Conservation (phyloP, 371 early-diverging fungal species). For the Rhizopus sp. region DNA sequence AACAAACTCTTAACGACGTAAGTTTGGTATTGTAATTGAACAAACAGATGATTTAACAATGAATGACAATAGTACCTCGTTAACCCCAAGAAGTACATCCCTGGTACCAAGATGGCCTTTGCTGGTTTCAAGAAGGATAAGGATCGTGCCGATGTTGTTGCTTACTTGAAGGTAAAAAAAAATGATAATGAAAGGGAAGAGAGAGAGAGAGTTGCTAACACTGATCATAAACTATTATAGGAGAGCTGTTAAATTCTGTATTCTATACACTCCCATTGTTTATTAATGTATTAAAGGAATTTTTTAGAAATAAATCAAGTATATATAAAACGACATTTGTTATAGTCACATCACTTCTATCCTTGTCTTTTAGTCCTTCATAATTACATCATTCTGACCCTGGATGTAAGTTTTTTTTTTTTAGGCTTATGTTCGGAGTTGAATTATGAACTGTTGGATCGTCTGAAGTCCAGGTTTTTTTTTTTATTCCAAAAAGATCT, state of each 20-base stretch:
- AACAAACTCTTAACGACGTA: conserved; percentile 79
- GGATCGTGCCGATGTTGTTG: conserved; percentile 87
- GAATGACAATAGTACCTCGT: conserved; percentile 63
- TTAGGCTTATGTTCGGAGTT: no score
- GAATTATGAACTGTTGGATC: no score
- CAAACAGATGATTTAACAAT: not conserved
- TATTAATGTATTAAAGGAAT: no score
- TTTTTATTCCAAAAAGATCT: no score
- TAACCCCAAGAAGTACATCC: conserved; percentile 98
- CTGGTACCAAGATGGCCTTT: conserved; percentile 98
- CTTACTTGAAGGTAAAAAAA: conserved; percentile 81
- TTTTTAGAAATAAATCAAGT: not conserved
- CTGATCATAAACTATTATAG: not conserved
- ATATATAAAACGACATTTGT: not conserved
- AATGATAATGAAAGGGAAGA: not conserved
- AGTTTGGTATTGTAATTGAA: conserved; percentile 5
- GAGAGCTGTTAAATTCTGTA: not conserved
- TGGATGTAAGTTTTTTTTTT: no score
- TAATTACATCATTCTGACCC: no score
- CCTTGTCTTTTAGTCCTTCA: no score
- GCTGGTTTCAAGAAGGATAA: conserved; percentile 98
- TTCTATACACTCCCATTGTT: no score
- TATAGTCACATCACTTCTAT: no score
- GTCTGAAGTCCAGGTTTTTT: no score
- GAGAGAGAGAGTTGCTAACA: not conserved